Evolutionary conservation across 768 basidiomycete species (phyloP).

Genomic region (Lactarius hatsudake): DNA sequence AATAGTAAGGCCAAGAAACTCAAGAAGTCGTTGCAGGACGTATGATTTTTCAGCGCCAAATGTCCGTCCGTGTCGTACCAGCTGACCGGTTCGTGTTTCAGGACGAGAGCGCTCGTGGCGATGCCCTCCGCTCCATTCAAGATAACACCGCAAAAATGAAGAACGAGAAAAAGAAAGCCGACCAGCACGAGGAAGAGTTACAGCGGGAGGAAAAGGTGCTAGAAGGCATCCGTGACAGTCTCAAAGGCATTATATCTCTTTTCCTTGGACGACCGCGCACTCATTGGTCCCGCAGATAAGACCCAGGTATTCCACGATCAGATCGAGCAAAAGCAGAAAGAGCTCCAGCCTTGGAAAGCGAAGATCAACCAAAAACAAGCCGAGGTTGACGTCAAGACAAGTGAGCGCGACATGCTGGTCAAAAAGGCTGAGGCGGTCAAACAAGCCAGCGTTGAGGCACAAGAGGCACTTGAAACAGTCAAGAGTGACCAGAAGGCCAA

Average conservation of each 20-base stretch:
- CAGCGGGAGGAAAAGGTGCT: slow-evolving; percentile 77
- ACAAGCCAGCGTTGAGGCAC: slow-evolving; percentile 49
- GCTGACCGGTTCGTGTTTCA: slow-evolving; percentile 34
- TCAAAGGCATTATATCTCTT: slow-evolving; percentile 60
- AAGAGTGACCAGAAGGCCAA: slow-evolving; percentile 53
- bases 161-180: slow-evolving; percentile 62
- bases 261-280: not conserved
- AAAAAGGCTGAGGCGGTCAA: slow-evolving; percentile 67
- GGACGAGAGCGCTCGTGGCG: slow-evolving; percentile 57
- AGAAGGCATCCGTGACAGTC: slow-evolving; percentile 75
- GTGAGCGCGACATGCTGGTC: slow-evolving; percentile 77
- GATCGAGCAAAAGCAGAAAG: slow-evolving; percentile 89
- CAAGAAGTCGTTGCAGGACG: slow-evolving; percentile 84
- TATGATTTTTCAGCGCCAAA: slow-evolving; percentile 35
- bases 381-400: slow-evolving; percentile 76
- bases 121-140: slow-evolving; percentile 64
- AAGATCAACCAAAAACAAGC: slow-evolving; percentile 86
- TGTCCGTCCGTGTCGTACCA: not conserved
- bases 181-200: slow-evolving; percentile 65
- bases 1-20: slow-evolving; percentile 81
- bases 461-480: slow-evolving; percentile 44
- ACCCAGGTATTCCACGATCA: slow-evolving; percentile 91
- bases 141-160: slow-evolving; percentile 71
- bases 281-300: slow-evolving; percentile 58
- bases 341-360: slow-evolving; percentile 90